Percentiles rank a stretch among this genome's conserved stretches.
These are phyloP conservation scores for Porcisia deanei DNA, from an alignment of 208 protist genomes.

Conservation along the genomic window DNA sequence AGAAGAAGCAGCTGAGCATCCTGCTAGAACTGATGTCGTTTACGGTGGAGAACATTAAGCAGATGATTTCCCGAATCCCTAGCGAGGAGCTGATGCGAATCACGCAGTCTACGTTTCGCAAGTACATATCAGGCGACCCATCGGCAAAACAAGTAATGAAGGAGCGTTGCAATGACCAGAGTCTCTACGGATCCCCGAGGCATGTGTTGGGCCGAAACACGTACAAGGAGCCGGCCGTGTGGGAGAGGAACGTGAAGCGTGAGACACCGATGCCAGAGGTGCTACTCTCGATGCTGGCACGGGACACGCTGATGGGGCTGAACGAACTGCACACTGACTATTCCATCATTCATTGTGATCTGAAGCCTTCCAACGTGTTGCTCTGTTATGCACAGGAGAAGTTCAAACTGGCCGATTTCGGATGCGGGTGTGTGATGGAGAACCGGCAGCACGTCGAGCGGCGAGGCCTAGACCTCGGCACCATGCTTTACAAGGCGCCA, in stretches of 20 bases:
- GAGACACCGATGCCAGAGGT: conserved; percentile 99
- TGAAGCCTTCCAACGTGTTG: conserved; percentile 97
- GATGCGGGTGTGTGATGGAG: conserved; percentile 80
- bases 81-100: conserved; percentile 63
- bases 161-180: conserved; percentile 46
- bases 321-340: conserved; percentile 86
- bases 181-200: conserved; percentile 48
- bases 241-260: conserved; percentile 92
- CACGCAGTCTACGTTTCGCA: conserved; percentile 70
- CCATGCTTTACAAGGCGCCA: conserved; percentile 88
- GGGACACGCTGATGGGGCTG: conserved; percentile 91
- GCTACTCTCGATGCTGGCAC: conserved; percentile 99
- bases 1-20: conserved; percentile 69
- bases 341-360: conserved; percentile 94
- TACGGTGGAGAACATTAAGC: conserved; percentile 71
- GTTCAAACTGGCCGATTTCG: conserved; percentile 91
- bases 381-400: conserved; percentile 60
- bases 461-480: conserved; percentile 66
- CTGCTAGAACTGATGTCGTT: conserved; percentile 89
- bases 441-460: conserved; percentile 36
- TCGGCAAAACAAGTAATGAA: conserved; percentile 23
- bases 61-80: conserved; percentile 80
- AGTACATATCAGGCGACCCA: conserved; percentile 40
- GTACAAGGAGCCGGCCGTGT: conserved; percentile 60
- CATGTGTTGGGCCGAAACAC: conserved; percentile 61